A percentile compares a stretch with the other conserved stretches of the same genome.
Conservation (phyloP, 495 filamentous ascomycete species). For the Trichoderma gamsii region DNA sequence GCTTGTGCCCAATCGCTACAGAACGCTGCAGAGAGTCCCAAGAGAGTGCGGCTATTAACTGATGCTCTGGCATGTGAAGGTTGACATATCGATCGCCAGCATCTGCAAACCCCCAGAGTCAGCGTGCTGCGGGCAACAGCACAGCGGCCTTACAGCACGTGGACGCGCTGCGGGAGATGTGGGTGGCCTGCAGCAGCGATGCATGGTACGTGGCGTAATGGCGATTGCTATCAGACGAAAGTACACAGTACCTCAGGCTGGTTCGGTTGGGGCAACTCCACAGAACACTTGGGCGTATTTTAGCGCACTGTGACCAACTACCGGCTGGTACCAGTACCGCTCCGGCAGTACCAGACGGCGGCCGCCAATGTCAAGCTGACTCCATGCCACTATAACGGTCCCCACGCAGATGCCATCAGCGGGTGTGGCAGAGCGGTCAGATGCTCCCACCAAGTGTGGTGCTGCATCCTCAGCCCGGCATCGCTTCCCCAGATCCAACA, state of each 20-base stretch:
- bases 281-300: neutral
- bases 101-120: neutral
- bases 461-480: neutral
- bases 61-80: neutral
- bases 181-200: neutral
- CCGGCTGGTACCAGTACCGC: neutral
- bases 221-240: too few species aligned
- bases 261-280: too few species aligned
- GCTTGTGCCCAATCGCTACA: neutral
- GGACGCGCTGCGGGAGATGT: neutral
- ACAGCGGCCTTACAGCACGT: neutral
- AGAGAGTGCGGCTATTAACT: neutral
- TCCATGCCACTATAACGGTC: neutral
- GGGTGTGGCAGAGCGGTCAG: constrained; percentile 11
- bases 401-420: constrained; percentile 11
- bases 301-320: neutral
- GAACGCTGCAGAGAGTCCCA: neutral
- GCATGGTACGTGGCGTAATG: neutral
- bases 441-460: constrained; percentile 8
- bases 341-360: neutral
- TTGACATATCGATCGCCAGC: neutral
- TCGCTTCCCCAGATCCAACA: neutral
- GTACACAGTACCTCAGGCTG: too few species aligned
- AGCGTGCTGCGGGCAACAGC: neutral
- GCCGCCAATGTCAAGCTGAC: neutral